Evolutionary conservation across 306 rosid genomes (phyloP), one percentile per base, ranked within the genome.

Genomic region (Arachis stenosperma): DNA sequence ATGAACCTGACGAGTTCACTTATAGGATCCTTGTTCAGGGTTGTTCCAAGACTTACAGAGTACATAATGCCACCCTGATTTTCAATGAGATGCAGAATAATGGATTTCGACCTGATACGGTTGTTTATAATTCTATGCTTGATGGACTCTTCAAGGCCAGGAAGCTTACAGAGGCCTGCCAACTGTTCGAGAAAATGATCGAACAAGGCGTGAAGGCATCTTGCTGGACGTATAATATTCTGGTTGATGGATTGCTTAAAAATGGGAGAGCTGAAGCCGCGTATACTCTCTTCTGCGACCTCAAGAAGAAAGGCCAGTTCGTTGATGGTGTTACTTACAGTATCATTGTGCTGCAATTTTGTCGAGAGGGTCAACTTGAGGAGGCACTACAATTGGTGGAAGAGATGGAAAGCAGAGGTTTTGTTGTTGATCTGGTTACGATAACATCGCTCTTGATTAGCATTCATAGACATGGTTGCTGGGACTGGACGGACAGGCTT

Each of bases 321-420:
- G 94, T 94, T 17, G 97, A 91, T 73, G 88, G 87, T 67, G 78
- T 94, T 65, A 89, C 90, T 13, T 94, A 86, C 76, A 93, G 97
- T 82, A 91, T 89, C 74, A 75, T 91, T 77, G 87, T 86, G 67
- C 68, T 84, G 80, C 97, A 88, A 15, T 91, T 88, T 74, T 86
- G 96, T 58, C 91, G 69, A 84, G 98, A 88, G 83, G 92, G 90
- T 55, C 75, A 78, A 70, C 81, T 94, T 27, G 91, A 86, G 85
- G 92, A 85, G 82, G 96, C 96, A 2, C 75, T 91, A 3, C 54
- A 58, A 56, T 80, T 84, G 88, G 90, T 89, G 66, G 97, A 91
- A 73, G 98, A 94, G 83, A 94, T 94, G 98, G 98, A 94, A 89
- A 79, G 67, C 71, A 76, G 96, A 69, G 94, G 96, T 43, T 91